Evolutionary conservation across 345 rosid genomes (phyloP), one percentile per base, ranked within the genome.

Genomic region (Sonneratia alba): DNA sequence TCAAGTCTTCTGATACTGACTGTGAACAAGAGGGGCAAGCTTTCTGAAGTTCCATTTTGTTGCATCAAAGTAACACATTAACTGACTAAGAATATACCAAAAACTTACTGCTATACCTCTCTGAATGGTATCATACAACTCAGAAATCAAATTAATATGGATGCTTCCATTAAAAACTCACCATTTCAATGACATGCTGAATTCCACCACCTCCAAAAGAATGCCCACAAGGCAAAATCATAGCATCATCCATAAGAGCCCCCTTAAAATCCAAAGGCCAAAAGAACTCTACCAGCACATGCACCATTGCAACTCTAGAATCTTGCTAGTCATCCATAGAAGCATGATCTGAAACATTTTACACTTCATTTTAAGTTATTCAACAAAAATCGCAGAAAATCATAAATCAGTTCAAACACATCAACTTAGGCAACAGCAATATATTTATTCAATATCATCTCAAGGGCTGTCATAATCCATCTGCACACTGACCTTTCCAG

Each of bases 221-320:
- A 82, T 93, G 98, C 24, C 98, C 97, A 77, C 97, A 93, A n/a
- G 89, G 90, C 83, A 93, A 78, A 69, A 91, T 91, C 79, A 86
- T 85, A 6, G 98, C 98, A 76, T 93, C 98, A 75, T 80, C 90
- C 97, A 93, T 91, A 37, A 93, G 84, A 71, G 83, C 82, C 78
- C 97, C 90, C 72, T 93, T 91, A 84, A 70, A 51, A 55, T 75
- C 75, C 21, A 67, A 82, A 64, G 68, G 2, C 67, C 59, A 32
- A 71, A 7, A 57, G n/a, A 21, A 57, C 27, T n/a, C 63, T 21
- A 57, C 32, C 11, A n/a, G 34, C 53, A 24, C 9, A 57, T n/a
- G 63, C 21, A 57, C 12, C 12, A 10, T 57, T 8, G 22, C 32
- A 18, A 7, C 64, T 57, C 64, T 24, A 18, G 24, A 16, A 56